Evolutionary conservation across 2,329 filamentous ascomycete species (phyloP), one percentile per base, ranked within the genome.

Genomic region (Trichoderma sp.): DNA sequence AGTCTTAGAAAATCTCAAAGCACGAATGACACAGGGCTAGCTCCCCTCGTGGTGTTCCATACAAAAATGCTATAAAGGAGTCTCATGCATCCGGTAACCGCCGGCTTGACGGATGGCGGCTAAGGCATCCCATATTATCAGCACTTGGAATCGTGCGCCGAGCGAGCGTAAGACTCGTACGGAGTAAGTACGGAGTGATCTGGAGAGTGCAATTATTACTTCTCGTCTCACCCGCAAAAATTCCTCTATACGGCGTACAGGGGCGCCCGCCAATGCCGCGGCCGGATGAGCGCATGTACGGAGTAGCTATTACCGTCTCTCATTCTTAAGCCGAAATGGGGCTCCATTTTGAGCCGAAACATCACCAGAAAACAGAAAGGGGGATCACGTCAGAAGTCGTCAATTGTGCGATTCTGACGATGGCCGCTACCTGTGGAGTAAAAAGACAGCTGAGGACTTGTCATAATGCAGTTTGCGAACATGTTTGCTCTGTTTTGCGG

Each of bases 281-380:
- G 47, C 30, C 32, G 23, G 17, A 57, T 34, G 23, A 26, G 59
- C 59, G 32, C 28, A 20, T 59, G 63, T 57, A 66, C 63, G 43
- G 43, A 50, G 43, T 11, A 50, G 20, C 43, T 50, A 50, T 50
- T 53, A 34, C 30, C 43, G 58, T 57, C 66, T 34, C 8, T 11
- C 30, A 7, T 34, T 53, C 55, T 69, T 69, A 69, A 69, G 66
- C 66, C 66, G 66, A 69, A 69, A 62, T 53, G 23, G 53, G 66
- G 57, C 55, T 53, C 66, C 66, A 69, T 69, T 69, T 62, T 69
- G 57, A 69, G 66, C 66, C 66, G 66, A 69, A 69, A 43, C 28
- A 69, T 69, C 66, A 69, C 57, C 66, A 69, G 28, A 32, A 28
- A 13, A 20, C 39, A 34, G 43, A 62, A 53, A 69, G 26, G 66